Conservation (phyloP, 768 basidiomycete species). For the Kwoniella sp. region DNA sequence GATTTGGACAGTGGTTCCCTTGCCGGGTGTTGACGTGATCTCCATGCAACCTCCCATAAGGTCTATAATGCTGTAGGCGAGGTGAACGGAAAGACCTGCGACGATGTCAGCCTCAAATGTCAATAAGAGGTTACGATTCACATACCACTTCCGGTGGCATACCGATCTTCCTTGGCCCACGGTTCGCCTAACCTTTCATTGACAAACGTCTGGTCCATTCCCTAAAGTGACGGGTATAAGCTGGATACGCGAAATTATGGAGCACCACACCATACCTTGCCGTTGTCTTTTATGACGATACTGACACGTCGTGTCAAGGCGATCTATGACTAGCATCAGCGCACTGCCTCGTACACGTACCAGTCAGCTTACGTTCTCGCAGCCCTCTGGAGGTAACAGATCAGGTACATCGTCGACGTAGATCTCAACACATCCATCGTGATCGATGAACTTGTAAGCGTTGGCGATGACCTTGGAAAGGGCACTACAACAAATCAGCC, state of each 20-base stretch:
- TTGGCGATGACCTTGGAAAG: conserved; percentile 40
- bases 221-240: neutral
- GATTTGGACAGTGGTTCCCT: conserved; percentile 36
- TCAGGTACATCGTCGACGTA: conserved; percentile 32
- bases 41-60: conserved; percentile 46
- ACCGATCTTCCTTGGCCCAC: conserved; percentile 40
- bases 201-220: conserved; percentile 29
- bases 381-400: conserved; percentile 32
- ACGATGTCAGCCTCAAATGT: neutral
- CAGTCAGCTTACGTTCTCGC: conserved; percentile 27
- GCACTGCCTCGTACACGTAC: neutral
- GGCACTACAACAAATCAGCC: conserved; percentile 15
- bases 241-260: neutral
- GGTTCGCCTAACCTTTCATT: conserved; percentile 35
- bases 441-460: conserved; percentile 44
- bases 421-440: conserved; percentile 42
- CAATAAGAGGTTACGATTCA: neutral
- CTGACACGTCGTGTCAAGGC: conserved; percentile 27
- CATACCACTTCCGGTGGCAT: conserved; percentile 34
- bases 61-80: conserved; percentile 44
- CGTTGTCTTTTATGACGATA: conserved; percentile 42
- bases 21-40: conserved; percentile 34
- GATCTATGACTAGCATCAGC: conserved; percentile 10
- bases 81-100: conserved; percentile 35
- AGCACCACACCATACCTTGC: conserved; percentile 11